These are phyloP conservation scores for Thelephora aurantiotincta DNA, from an alignment of 768 basidiomycete species.

Conservation along the genomic window DNA sequence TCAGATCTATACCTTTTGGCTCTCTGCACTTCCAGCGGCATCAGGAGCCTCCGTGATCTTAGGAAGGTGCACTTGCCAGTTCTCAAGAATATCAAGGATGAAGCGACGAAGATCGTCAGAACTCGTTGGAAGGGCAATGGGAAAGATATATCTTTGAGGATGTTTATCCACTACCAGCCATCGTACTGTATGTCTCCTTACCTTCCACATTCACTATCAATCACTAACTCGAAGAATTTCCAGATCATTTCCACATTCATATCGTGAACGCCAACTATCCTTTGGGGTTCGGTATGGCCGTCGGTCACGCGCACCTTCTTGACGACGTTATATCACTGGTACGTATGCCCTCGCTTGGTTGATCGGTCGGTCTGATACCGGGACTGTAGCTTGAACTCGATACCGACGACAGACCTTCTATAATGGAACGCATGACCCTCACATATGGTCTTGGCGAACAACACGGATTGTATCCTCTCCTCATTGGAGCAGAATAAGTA, in stretches of 20 bases:
- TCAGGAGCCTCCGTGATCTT: constrained; percentile 71
- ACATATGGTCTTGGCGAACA: constrained; percentile 78
- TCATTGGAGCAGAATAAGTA: too few relatives aligned
- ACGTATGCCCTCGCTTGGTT: constrained; percentile 9
- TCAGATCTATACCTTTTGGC: constrained; percentile 77
- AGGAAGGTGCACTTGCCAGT: constrained; percentile 46
- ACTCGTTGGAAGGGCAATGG: constrained; percentile 48
- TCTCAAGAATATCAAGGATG: constrained; percentile 46
- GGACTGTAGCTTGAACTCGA: constrained; percentile 47
- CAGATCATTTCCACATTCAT: constrained; percentile 93
- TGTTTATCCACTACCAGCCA: constrained; percentile 93
- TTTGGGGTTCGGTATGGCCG: constrained; percentile 52
- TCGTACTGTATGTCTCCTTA: constrained; percentile 62
- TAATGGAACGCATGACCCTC: constrained; percentile 60
- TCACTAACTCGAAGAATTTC: background rate
- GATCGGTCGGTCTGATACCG: background rate
- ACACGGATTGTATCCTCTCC: constrained; percentile 40
- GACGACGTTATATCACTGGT: constrained; percentile 88
- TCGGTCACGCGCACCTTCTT: constrained; percentile 86
- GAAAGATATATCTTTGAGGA: constrained; percentile 41
- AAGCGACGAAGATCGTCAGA: constrained; percentile 36
- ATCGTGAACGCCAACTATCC: constrained; percentile 66
- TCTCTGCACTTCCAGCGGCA: constrained; percentile 43
- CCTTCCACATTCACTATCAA: background rate
- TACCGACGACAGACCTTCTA: constrained; percentile 28